A percentile compares a stretch with the other conserved stretches of the same genome.
Evolutionary conservation across 495 filamentous ascomycete genomes (phyloP).

Genomic region (Penicillium angulare): DNA sequence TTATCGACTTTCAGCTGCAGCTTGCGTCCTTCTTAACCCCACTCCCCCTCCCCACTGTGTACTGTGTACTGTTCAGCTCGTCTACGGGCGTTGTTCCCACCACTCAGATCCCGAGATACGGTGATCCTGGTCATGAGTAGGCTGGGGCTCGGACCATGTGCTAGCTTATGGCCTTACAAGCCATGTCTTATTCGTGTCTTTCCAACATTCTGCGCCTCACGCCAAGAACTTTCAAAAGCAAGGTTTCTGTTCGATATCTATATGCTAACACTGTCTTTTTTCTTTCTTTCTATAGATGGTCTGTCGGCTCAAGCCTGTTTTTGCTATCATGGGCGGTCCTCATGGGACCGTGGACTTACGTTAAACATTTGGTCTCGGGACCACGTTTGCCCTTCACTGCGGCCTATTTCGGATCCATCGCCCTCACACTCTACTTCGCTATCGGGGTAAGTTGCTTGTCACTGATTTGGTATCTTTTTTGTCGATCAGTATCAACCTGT

Average conservation of each 20-base stretch:
- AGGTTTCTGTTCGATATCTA: constrained; percentile 10
- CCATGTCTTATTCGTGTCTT: constrained; percentile 7
- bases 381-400: constrained; percentile 90
- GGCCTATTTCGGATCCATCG: constrained; percentile 94
- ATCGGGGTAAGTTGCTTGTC: constrained; percentile 69
- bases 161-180: constrained; percentile 5
- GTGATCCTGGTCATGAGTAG: constrained; percentile 21
- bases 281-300: constrained; percentile 93
- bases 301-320: constrained; percentile 86
- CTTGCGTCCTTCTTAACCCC: not conserved
- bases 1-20: constrained; percentile 6
- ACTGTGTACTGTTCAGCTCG: constrained; percentile 1
- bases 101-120: constrained; percentile 15
- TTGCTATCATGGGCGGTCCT: constrained; percentile 90
- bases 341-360: constrained; percentile 83
- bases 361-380: constrained; percentile 79
- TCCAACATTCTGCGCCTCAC: constrained; percentile 21
- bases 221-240: constrained; percentile 22
- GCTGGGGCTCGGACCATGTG: constrained; percentile 26
- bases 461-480: constrained; percentile 13
- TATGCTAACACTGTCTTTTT: constrained; percentile 24
- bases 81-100: constrained; percentile 4
- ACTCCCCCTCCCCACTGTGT: not conserved
- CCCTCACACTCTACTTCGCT: constrained; percentile 85
- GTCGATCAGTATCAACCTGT: constrained; percentile 14